phyloP scores from a whole-genome alignment of 1,284 basidiomycete species.

The Trichosporon coremiiforme region DNA sequence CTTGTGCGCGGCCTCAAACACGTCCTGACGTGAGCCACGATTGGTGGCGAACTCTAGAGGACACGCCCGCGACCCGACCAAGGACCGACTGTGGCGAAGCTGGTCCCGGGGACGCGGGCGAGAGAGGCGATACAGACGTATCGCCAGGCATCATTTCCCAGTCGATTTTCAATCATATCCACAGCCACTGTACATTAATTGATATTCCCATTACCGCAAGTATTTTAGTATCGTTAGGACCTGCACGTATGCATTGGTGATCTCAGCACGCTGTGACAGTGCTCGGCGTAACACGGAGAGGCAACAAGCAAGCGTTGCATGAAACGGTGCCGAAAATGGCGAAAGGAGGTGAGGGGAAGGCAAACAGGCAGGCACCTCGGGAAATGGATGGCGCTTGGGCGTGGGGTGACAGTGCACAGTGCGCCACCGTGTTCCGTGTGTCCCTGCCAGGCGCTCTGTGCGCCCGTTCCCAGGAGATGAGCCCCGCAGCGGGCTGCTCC shows the following conservation, averaged over 20 bases:
- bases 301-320: background rate
- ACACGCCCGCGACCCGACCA: background rate
- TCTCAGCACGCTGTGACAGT: background rate
- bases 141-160: background rate
- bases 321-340: background rate
- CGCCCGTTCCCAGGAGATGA: constrained; percentile 2
- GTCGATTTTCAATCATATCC: background rate
- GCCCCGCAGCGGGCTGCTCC: constrained; percentile 5
- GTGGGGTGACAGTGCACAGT: constrained; percentile 7
- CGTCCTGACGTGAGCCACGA: background rate
- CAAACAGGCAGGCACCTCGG: constrained; percentile 1
- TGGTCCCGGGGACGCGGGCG: background rate
- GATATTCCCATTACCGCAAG: background rate
- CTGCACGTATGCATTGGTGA: constrained; percentile 13
- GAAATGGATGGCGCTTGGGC: constrained; percentile 12
- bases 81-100: background rate
- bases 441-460: background rate
- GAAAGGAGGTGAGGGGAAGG: background rate
- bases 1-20: background rate
- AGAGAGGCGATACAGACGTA: background rate
- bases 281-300: background rate
- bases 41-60: background rate
- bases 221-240: constrained; percentile 11
- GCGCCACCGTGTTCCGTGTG: constrained; percentile 5
- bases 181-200: constrained; percentile 10